Percentiles rank a stretch among this genome's conserved stretches.
Conservation (phyloP, 1,284 basidiomycete species). For the Calocybe gambosa region DNA sequence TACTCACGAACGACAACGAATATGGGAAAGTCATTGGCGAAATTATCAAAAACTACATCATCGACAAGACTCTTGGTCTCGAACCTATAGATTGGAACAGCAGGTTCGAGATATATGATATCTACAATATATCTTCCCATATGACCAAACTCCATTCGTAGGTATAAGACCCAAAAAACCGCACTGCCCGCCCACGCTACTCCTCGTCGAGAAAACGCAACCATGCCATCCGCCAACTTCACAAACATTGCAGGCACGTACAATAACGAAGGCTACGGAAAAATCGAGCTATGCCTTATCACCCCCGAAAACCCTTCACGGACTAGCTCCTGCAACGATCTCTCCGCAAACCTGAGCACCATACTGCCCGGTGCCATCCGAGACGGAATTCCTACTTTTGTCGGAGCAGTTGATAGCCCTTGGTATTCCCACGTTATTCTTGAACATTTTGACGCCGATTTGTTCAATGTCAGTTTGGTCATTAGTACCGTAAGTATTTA, state of each 20-base stretch:
- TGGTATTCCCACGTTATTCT: slow-evolving; percentile 12
- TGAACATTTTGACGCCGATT: slow-evolving; percentile 10
- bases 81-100: slow-evolving; percentile 20
- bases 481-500: slow-evolving; percentile 6
- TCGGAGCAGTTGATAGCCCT: slow-evolving; percentile 7
- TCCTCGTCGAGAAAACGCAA: slow-evolving; percentile 15
- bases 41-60: slow-evolving; percentile 19
- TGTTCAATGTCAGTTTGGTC: slow-evolving; percentile 12
- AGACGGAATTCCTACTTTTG: slow-evolving; percentile 8
- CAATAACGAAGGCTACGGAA: slow-evolving; percentile 17
- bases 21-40: slow-evolving; percentile 16
- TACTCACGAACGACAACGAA: slow-evolving; percentile 29
- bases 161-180: slow-evolving; percentile 5
- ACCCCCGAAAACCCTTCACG: not conserved
- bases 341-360: slow-evolving; percentile 4
- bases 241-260: slow-evolving; percentile 15
- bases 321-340: slow-evolving; percentile 2
- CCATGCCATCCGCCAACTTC: slow-evolving; percentile 13
- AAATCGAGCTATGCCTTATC: slow-evolving; percentile 17
- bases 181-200: not conserved
- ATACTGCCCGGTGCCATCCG: slow-evolving; percentile 11
- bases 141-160: not conserved
- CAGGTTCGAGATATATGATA: slow-evolving; percentile 2
- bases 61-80: slow-evolving; percentile 19
- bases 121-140: not conserved